Base-by-base conservation (phyloP, 2,329 filamentous ascomycete species). In the Beauveria bassiana region DNA sequence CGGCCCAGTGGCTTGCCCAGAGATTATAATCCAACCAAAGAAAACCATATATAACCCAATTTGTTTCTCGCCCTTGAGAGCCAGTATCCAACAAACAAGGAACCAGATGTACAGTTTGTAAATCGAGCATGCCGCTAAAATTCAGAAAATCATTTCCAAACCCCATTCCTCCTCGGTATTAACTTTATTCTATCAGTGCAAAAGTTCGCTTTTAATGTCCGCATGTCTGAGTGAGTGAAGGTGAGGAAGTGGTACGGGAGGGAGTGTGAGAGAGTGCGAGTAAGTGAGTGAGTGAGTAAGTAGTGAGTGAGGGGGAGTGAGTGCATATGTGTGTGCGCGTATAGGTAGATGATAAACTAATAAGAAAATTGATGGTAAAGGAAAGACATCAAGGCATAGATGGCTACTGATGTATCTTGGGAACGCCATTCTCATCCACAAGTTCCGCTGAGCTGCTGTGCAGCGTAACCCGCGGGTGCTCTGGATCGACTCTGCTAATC, bases 361-460 rank as follows among this genome's bases (percentile, higher is more conserved):
- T 16, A 31, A 57, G 20, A 40, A 58, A 58, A 8, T 38, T 31
- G 18, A 50, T 49, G 52, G 14, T 43, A 42, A 60, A 45, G 16
- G 46, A 43, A 62, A 46, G 49, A 22, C 40, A 52, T 62, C 26
- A 40, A 31, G 26, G 40, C n/a, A 18, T 24, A 5, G 12, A 16
- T n/a, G 31, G n/a, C 60, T 59, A 52, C 20, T 12, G 20, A 14
- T 24, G 47, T 40, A 31, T 20, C 53, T 63, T 63, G 2, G 46
- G 57, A 6, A 56, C 24, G 12, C 62, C 62, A 55, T 64, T 45
- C n/a, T 71, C 79, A 56, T 82, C 77, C 2, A 87, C 77, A 18
- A 87, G 73, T 70, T 87, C 84, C 1, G 84, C 84, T 7, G 81
- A 75, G 64, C 77, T 80, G 22, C 80, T 82, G 2, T 84, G 69